These are phyloP conservation scores for Globisporangium parvum DNA, from an alignment of 352 stramenopile species.

Conservation along the genomic window DNA sequence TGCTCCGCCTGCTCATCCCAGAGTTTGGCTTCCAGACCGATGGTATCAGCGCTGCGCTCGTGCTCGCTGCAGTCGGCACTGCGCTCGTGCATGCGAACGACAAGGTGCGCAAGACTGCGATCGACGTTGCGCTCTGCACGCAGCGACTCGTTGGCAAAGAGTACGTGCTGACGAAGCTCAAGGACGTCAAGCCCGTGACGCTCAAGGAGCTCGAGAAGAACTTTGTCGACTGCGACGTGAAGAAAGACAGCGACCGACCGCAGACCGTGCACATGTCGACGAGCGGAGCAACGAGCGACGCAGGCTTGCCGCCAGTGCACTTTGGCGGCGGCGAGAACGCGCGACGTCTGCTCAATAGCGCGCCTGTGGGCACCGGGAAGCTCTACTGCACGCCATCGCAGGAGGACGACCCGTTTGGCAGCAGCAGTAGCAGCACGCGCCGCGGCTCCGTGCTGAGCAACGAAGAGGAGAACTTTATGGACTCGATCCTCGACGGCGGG, in stretches of 20 bases:
- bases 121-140: conserved; percentile 71
- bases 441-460: conserved; percentile 51
- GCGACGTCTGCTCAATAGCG: conserved; percentile 57
- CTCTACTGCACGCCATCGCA: conserved; percentile 55
- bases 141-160: conserved; percentile 71
- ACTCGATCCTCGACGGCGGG: conserved; percentile 53
- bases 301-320: conserved; percentile 33
- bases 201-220: conserved; percentile 82
- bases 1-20: conserved; percentile 64
- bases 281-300: not conserved
- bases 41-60: conserved; percentile 47
- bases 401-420: conserved; percentile 17
- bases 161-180: conserved; percentile 57
- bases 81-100: conserved; percentile 57
- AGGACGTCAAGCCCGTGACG: conserved; percentile 70
- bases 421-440: conserved; percentile 2
- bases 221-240: conserved; percentile 55
- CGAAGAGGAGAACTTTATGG: conserved; percentile 82
- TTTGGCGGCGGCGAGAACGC: conserved; percentile 35
- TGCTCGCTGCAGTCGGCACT: conserved; percentile 39
- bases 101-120: conserved; percentile 65
- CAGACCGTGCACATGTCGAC: conserved; percentile 52
- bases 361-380: conserved; percentile 56
- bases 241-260: conserved; percentile 29
- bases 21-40: conserved; percentile 76